Evolutionary conservation across 2,329 filamentous ascomycete species (phyloP).

Genomic region (Metarhizium anisopliae): DNA sequence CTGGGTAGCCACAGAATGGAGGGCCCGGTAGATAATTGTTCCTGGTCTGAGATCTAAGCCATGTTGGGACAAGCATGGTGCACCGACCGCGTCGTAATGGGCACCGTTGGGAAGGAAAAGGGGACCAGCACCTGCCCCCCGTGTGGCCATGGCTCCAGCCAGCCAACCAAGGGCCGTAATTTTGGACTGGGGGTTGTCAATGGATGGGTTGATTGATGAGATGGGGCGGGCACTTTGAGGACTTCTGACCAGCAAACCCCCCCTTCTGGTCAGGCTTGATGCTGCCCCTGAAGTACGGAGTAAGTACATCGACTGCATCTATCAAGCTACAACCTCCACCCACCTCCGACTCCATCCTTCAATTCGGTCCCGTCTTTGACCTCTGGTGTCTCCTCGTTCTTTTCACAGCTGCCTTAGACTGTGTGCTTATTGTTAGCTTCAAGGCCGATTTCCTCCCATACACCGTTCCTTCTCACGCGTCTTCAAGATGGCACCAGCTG

Average conservation of each 20-base stretch:
- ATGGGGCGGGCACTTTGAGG: not conserved
- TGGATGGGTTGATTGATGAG: not conserved
- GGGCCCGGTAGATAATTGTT: slow-evolving; percentile 25
- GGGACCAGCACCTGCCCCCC: slow-evolving; percentile 9
- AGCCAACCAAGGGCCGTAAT: slow-evolving; percentile 19
- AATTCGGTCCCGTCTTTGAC: slow-evolving; percentile 4
- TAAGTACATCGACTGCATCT: slow-evolving; percentile 12
- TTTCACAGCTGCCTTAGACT: slow-evolving; percentile 6
- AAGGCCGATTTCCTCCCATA: not conserved
- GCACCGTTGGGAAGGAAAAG: slow-evolving; percentile 9
- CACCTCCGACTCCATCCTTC: slow-evolving; percentile 7
- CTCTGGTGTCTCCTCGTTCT: slow-evolving; percentile 1
- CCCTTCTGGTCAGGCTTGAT: slow-evolving; percentile 9
- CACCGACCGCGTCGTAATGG: slow-evolving; percentile 12
- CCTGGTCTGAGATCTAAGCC: slow-evolving; percentile 16
- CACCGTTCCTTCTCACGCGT: slow-evolving; percentile 6
- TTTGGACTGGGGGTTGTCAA: slow-evolving; percentile 7
- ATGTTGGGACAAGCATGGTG: slow-evolving; percentile 10
- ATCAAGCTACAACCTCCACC: slow-evolving; percentile 7
- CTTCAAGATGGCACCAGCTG: slow-evolving; percentile 46
- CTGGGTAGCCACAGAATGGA: not conserved
- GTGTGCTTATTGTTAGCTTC: slow-evolving; percentile 4
- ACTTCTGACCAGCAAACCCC: slow-evolving; percentile 11
- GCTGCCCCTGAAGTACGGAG: slow-evolving; percentile 22
- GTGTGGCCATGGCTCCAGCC: slow-evolving; percentile 3